Evolutionary conservation across 2,329 filamentous ascomycete genomes (phyloP).

Genomic region (Xylariaceae sp.): DNA sequence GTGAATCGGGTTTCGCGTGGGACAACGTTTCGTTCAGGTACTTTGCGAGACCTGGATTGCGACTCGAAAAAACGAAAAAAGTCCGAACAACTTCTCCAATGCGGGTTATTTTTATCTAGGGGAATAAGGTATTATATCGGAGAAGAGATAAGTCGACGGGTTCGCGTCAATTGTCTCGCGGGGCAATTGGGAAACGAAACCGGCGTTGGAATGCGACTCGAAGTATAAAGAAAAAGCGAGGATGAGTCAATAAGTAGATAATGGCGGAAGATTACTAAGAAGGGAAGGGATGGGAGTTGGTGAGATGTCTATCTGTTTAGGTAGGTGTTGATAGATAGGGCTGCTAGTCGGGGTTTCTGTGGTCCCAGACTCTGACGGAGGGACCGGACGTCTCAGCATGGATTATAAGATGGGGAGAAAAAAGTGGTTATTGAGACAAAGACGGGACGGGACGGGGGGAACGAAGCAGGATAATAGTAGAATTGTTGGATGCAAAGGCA

Average conservation of each 20-base stretch:
- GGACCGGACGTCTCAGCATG: not conserved
- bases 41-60: conserved; percentile 5
- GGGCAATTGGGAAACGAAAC: conserved; percentile 6
- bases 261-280: not conserved
- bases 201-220: conserved; percentile 7
- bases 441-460: not conserved
- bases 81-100: no score
- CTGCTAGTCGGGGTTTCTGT: conserved; percentile 23
- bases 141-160: not conserved
- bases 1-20: conserved; percentile 8
- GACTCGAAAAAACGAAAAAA: not conserved
- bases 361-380: conserved; percentile 8
- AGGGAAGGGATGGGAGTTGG: not conserved
- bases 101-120: no score
- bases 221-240: conserved; percentile 16
- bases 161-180: not conserved
- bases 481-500: not conserved
- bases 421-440: not conserved
- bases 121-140: no score
- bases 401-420: not conserved
- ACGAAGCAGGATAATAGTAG: not conserved
- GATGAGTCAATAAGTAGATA: conserved; percentile 19
- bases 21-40: not conserved
- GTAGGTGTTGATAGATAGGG: conserved; percentile 21
- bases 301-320: not conserved